Percentiles rank a stretch among this genome's conserved stretches.
phyloP scores from a whole-genome alignment of 768 basidiomycete genomes.

The Psilocybe azurescens region DNA sequence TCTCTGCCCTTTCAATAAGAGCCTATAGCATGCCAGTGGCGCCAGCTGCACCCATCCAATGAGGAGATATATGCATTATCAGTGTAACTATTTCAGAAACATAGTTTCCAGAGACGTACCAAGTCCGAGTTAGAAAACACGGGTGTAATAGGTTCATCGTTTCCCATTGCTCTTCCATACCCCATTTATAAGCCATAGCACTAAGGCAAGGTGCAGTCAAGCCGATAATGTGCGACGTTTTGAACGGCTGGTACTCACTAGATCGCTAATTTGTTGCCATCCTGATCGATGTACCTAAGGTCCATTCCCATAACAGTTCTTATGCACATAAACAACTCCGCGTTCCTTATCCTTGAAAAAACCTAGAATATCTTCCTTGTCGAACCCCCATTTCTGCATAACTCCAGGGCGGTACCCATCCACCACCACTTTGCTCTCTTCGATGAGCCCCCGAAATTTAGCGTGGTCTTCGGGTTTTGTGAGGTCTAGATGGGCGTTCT shows the following conservation, averaged over 20 bases:
- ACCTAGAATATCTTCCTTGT: constrained; percentile 30
- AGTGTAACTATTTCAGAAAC: not conserved
- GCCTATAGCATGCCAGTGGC: constrained; percentile 26
- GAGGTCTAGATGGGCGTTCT: constrained; percentile 31
- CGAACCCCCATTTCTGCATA: constrained; percentile 34
- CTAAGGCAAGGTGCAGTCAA: not conserved
- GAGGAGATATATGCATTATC: not conserved
- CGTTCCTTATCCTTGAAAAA: constrained; percentile 24
- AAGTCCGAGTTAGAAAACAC: constrained; percentile 27
- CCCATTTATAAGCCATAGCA: constrained; percentile 24
- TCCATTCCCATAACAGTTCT: constrained; percentile 35
- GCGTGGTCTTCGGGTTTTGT: constrained; percentile 23
- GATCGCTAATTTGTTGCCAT: constrained; percentile 31
- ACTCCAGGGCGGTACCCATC: constrained; percentile 34
- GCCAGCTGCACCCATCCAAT: constrained; percentile 25
- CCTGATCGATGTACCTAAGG: constrained; percentile 27
- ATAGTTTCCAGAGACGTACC: constrained; percentile 2
- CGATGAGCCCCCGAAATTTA: constrained; percentile 22
- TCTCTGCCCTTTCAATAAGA: constrained; percentile 21
- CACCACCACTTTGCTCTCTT: constrained; percentile 32
- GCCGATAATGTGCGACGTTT: too few relatives aligned
- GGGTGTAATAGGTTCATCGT: constrained; percentile 25
- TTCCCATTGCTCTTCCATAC: constrained; percentile 26
- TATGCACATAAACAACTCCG: constrained; percentile 30
- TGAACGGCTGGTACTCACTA: constrained; percentile 8